Base-by-base conservation (phyloP, 1,284 basidiomycete species). In the Acaromyces ingoldii region DNA sequence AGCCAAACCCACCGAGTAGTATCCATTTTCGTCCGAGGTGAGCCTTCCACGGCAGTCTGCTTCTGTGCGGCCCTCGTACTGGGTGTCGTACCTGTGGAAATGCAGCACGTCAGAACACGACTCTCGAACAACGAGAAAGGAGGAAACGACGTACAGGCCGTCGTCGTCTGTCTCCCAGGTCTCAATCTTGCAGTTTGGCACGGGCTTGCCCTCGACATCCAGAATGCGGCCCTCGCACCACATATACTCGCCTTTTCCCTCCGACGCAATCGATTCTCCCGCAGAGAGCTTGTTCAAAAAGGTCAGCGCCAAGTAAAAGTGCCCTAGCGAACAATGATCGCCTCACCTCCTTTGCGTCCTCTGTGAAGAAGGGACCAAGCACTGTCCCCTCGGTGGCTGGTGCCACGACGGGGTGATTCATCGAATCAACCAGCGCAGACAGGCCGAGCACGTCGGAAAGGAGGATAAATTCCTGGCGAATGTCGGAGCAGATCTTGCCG, bases 291-390 rank as follows among this genome's bases (percentile, higher is more conserved):
- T 82, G 28, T n/a, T n/a, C n/a, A n/a, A n/a, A n/a, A n/a, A n/a
- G n/a, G n/a, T n/a, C n/a, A n/a, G n/a, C n/a, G n/a, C n/a, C n/a
- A n/a, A n/a, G n/a, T n/a, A n/a, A n/a, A n/a, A n/a, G n/a, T n/a
- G n/a, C n/a, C n/a, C n/a, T n/a, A n/a, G n/a, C n/a, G n/a, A n/a
- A n/a, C n/a, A n/a, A n/a, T n/a, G n/a, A 7, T 3, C 3, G 17
- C 6, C 36, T 37, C 4, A 37, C 36, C 36, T 37, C 36, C 24
- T 82, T 81, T 17, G 88, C 84, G 67, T 91, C 88, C 30, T 86
- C 85, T 2, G 87, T 88, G 69, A 82, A 86, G 79, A 91, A 91
- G 1, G 89, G 89, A 7, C 89, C 89, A 25, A 91, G 80, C 3
- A 91, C 83, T 26, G 85, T 88, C 34, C 76, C 72, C 22, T 77